These are phyloP conservation scores for Pseudocercospora vitis DNA, from an alignment of 2,329 filamentous ascomycete genomes.

Conservation along the genomic window DNA sequence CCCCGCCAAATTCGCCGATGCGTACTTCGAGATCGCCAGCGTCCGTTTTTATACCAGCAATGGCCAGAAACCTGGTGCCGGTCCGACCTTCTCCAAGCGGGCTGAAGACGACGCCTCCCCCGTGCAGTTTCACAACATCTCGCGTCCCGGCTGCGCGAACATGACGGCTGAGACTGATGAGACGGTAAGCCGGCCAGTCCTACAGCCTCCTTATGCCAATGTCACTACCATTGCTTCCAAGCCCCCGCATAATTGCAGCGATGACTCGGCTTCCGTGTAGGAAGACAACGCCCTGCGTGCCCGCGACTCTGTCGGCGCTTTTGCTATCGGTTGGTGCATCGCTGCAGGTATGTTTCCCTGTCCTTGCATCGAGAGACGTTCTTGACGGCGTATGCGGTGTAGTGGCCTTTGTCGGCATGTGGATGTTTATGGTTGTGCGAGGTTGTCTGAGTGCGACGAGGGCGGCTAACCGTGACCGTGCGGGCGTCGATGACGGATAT, in stretches of 20 bases:
- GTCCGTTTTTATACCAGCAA: conserved; percentile 58
- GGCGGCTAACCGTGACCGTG: neutral
- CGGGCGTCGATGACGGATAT: neutral
- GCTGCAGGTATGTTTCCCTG: conserved; percentile 4
- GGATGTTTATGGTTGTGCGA: neutral
- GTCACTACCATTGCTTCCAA: neutral
- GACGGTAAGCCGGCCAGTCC: neutral
- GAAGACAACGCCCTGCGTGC: neutral
- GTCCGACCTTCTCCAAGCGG: conserved; percentile 7
- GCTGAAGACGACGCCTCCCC: too few relatives aligned
- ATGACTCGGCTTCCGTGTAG: too few relatives aligned
- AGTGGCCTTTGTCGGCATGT: neutral
- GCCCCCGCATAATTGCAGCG: neutral
- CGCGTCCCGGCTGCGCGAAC: neutral
- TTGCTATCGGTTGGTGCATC: neutral
- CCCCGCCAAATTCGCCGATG: conserved; percentile 66
- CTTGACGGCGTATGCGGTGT: neutral
- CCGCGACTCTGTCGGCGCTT: neutral
- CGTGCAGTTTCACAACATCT: neutral
- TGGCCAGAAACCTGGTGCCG: conserved; percentile 14
- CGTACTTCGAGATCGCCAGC: conserved; percentile 76
- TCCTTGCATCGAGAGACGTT: neutral
- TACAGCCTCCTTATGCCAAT: neutral
- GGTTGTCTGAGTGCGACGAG: neutral
- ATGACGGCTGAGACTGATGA: neutral